Evolutionary conservation across 257 asterid genomes (phyloP).

Genomic region (Rehmannia glutinosa): DNA sequence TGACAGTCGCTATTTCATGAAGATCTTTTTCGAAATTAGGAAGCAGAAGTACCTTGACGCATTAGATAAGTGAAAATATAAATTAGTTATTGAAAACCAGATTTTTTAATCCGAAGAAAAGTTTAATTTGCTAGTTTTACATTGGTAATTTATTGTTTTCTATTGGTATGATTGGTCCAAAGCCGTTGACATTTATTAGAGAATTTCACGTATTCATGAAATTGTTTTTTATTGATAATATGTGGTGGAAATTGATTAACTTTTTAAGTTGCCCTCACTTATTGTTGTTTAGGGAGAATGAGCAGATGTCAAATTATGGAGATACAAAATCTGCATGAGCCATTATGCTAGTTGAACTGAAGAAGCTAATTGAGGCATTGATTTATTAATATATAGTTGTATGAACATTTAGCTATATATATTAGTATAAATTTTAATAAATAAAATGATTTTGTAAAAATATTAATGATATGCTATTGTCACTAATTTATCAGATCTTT

Average conservation of each 20-base stretch:
- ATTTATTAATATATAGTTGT: too few species aligned
- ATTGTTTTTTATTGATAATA: slow-evolving; percentile 1
- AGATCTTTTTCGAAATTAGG: slow-evolving; percentile 92
- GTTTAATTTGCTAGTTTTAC: neutral
- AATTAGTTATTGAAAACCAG: neutral
- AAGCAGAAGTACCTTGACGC: slow-evolving; percentile 99
- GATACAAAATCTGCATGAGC: slow-evolving; percentile 93
- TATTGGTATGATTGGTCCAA: slow-evolving; percentile 74
- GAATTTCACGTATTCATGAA: slow-evolving; percentile 69
- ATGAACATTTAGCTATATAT: too few species aligned
- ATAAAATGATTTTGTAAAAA: too few species aligned
- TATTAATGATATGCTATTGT: too few species aligned
- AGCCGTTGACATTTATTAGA: slow-evolving; percentile 88
- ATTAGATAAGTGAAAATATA: slow-evolving; percentile 66
- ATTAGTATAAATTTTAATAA: too few species aligned
- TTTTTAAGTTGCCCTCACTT: slow-evolving; percentile 11
- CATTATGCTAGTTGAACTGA: slow-evolving; percentile 86
- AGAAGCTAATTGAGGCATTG: slow-evolving; percentile 96
- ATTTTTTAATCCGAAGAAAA: neutral
- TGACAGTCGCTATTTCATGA: slow-evolving; percentile 95
- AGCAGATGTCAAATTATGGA: slow-evolving; percentile 89
- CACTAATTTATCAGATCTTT: too few species aligned
- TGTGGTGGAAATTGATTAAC: neutral
- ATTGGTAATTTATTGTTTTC: slow-evolving; percentile 4
- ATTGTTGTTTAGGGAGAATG: slow-evolving; percentile 74